Conservation (phyloP, 257 asterid genomes). For the Paraleonurus japonicus region DNA sequence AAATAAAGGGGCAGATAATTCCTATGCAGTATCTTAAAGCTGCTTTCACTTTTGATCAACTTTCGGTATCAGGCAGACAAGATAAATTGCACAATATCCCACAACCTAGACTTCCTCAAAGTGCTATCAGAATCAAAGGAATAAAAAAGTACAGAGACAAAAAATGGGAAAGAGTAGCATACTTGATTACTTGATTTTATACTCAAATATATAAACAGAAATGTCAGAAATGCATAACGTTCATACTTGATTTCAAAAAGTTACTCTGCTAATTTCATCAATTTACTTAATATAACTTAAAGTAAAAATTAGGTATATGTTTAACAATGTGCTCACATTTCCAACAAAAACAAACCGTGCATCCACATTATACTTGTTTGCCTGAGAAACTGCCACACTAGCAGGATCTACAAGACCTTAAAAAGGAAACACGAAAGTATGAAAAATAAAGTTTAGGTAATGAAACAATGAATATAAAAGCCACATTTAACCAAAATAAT, state of each 20-base stretch:
- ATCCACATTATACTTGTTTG: slow-evolving; percentile 77
- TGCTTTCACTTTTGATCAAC: background rate
- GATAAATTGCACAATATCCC: background rate
- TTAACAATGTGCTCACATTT: slow-evolving; percentile 54
- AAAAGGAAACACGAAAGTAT: slow-evolving; percentile 11
- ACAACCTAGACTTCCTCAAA: background rate
- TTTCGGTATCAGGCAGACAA: slow-evolving; percentile 3
- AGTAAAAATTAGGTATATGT: no score
- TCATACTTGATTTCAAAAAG: no score
- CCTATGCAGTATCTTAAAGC: background rate
- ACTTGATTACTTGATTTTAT: no score
- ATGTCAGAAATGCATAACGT: no score
- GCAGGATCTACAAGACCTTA: slow-evolving; percentile 57
- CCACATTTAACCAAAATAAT: no score
- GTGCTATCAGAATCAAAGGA: no score
- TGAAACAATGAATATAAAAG: no score
- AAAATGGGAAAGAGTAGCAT: no score
- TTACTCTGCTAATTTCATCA: no score
- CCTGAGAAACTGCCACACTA: slow-evolving; percentile 69
- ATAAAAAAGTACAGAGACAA: no score
- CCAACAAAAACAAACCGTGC: slow-evolving; percentile 84
- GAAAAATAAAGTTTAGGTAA: background rate
- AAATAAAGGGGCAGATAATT: slow-evolving; percentile 2
- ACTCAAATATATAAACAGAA: no score
- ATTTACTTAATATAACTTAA: no score